Base-by-base conservation (phyloP, 768 basidiomycete species). In the Hypsizygus marmoreus region DNA sequence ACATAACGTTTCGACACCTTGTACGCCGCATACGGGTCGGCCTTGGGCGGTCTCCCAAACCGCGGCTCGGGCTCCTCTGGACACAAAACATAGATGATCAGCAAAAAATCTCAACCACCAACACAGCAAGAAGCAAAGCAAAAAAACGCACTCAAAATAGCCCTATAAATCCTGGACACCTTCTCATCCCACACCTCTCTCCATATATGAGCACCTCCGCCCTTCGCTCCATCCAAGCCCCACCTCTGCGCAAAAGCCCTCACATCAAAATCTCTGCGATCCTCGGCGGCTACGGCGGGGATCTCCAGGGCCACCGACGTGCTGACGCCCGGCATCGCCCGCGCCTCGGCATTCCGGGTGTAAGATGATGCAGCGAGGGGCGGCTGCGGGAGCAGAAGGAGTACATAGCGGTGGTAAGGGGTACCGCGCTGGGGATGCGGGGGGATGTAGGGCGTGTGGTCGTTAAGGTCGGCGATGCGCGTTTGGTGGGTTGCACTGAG, bases 381-480 rank as follows among this genome's bases (percentile, higher is more conserved):
- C 24, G 79, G 73, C 55, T 95, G 92, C 8, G 81, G 84, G 36
- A 95, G 74, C 22, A 95, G 70, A 22, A 95, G 70, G 33, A 86
- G 55, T 7, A 82, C 79, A 64, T 95, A 97, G 50, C 95, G 91
- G 67, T 99, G 95, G 67, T 91, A 93, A 0, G 82, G 81, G 9
- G 93, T 87, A 39, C 94, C 93, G 28, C 79, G 79, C 61, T 92
- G 88, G 3, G 95, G 95, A 54, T 97, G 93, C 4, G 95, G 97
- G 4, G 95, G 89, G 52, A 95, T 72, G 65, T 95, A 97, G 19
- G 70, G 68, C 5, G 86, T 88, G 62, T 89, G 87, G 1, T 73
- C 64, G 51, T 79, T 71, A 41, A 75, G 58, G 28, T 73, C 58
- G 3, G 66, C 54, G 40, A 81, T 63, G 36, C 71, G 71, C 54